Conservation (phyloP, 2,329 filamentous ascomycete genomes). For the Monosporascus sp. region DNA sequence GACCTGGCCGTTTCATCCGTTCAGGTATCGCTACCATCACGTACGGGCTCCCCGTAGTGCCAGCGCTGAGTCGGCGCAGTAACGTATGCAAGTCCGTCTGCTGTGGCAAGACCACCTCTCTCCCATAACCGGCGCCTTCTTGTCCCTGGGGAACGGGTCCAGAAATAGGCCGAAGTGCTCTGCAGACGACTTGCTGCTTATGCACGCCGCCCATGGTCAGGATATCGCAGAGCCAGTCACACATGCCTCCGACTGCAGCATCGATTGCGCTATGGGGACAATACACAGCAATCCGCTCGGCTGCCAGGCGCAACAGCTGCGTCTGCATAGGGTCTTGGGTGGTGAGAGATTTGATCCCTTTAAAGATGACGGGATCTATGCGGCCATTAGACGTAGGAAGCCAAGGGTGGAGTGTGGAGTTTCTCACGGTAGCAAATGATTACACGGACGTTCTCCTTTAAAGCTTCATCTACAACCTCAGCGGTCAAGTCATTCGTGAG, state of each 20-base stretch:
- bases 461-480: constrained; percentile 84
- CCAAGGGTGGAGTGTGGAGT: not conserved
- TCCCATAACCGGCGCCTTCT: constrained; percentile 48
- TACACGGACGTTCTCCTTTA: constrained; percentile 67
- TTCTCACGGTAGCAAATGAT: constrained; percentile 81
- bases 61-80: constrained; percentile 53
- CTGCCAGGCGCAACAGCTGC: constrained; percentile 74
- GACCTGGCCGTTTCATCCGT: constrained; percentile 32
- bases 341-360: constrained; percentile 82
- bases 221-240: constrained; percentile 89
- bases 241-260: constrained; percentile 76
- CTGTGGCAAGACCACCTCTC: constrained; percentile 37
- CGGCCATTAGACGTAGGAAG: constrained; percentile 4
- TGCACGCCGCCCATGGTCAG: constrained; percentile 51
- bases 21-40: constrained; percentile 42
- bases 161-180: constrained; percentile 41
- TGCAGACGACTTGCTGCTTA: constrained; percentile 27
- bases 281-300: constrained; percentile 90
- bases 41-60: constrained; percentile 59
- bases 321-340: constrained; percentile 80
- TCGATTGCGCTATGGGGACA: constrained; percentile 94
- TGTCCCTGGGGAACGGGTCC: constrained; percentile 36
- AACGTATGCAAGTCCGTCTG: constrained; percentile 38
- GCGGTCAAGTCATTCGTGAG: constrained; percentile 85
- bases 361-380: constrained; percentile 92